phyloP scores from a whole-genome alignment of 1,284 basidiomycete species.

The Phlebopus sp. region DNA sequence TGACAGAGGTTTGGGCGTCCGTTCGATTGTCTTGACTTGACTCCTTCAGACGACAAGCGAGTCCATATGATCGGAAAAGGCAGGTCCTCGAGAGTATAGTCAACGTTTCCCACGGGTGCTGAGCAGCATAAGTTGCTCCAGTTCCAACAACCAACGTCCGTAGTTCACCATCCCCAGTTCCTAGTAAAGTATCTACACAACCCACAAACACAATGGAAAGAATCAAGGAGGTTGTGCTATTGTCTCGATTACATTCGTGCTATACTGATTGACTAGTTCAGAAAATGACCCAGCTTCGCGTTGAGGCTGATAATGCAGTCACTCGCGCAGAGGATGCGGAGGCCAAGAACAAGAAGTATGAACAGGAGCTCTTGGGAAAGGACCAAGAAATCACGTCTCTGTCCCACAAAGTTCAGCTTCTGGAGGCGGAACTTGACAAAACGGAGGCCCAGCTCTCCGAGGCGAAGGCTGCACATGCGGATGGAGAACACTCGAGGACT shows the following conservation, averaged over 20 bases:
- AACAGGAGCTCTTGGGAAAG: conserved; percentile 78
- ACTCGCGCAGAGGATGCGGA: conserved; percentile 84
- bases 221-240: conserved; percentile 60
- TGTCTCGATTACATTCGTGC: not conserved
- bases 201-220: conserved; percentile 56
- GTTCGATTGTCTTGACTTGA: not conserved
- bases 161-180: conserved; percentile 2
- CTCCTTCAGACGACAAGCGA: not conserved
- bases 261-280: conserved; percentile 27
- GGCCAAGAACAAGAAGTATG: conserved; percentile 78
- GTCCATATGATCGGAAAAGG: conserved; percentile 34
- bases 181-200: conserved; percentile 5
- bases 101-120: conserved; percentile 27
- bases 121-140: conserved; percentile 10
- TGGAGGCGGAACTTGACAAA: conserved; percentile 77
- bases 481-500: conserved; percentile 72
- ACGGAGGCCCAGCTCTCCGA: conserved; percentile 72
- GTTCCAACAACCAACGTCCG: conserved; percentile 16
- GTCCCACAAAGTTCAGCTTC: conserved; percentile 68
- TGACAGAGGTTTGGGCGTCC: not conserved
- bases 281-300: conserved; percentile 74
- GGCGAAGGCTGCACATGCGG: conserved; percentile 68
- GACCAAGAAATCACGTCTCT: conserved; percentile 91
- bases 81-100: conserved; percentile 10
- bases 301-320: conserved; percentile 83